Evolutionary conservation across 495 filamentous ascomycete species (phyloP).

Genomic region (Annulohypoxylon nitens): DNA sequence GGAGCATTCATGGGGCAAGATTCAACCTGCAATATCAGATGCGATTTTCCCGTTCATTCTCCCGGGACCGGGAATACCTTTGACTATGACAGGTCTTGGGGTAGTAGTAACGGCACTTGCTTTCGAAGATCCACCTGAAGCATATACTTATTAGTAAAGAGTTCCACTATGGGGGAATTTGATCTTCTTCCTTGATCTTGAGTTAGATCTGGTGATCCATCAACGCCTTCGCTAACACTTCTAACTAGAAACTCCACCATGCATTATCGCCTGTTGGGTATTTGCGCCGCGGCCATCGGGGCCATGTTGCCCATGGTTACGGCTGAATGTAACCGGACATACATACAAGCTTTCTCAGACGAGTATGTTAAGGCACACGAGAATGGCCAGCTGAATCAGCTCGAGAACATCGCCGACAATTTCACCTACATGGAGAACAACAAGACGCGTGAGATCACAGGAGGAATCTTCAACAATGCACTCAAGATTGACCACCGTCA

Average conservation of each 20-base stretch:
- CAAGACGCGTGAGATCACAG: constrained; percentile 46
- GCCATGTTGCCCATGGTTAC: constrained; percentile 30
- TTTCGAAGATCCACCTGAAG: background rate
- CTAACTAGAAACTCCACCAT: constrained; percentile 5
- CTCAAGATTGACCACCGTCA: constrained; percentile 37
- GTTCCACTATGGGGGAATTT: background rate
- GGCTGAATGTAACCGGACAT: constrained; percentile 44
- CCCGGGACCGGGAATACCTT: constrained; percentile 44
- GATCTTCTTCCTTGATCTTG: background rate
- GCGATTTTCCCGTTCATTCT: constrained; percentile 54
- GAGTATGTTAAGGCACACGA: constrained; percentile 46
- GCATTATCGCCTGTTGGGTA: constrained; percentile 27
- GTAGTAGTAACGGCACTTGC: constrained; percentile 46
- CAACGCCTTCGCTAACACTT: background rate
- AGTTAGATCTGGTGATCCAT: background rate
- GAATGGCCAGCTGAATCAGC: constrained; percentile 34
- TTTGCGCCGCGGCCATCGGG: constrained; percentile 26
- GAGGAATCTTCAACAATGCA: constrained; percentile 39
- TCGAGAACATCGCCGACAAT: constrained; percentile 48
- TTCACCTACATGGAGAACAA: constrained; percentile 52
- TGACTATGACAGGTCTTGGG: constrained; percentile 22
- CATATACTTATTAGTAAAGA: constrained; percentile 21
- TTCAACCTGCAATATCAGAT: constrained; percentile 24
- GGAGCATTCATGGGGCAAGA: constrained; percentile 9
- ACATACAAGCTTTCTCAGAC: constrained; percentile 37